These are phyloP conservation scores for Cenchrus purpureus DNA, from an alignment of 176 grass and related monocot species.

Conservation along the genomic window DNA sequence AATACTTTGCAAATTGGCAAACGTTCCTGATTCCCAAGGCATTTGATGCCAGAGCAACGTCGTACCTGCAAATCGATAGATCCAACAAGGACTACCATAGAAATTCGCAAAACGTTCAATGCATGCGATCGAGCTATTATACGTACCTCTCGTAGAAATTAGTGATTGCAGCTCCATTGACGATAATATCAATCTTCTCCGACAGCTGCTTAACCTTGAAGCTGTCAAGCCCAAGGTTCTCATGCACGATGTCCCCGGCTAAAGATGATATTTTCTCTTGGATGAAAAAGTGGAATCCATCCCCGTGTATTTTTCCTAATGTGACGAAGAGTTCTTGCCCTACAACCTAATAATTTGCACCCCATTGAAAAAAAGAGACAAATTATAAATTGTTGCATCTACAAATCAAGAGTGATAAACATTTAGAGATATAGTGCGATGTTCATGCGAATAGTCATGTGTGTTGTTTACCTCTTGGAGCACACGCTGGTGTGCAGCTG, in stretches of 20 bases:
- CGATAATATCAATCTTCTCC: slow-evolving; percentile 46
- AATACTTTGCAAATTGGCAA: slow-evolving; percentile 58
- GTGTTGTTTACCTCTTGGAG: background rate
- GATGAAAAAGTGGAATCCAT: background rate
- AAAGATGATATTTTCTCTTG: slow-evolving; percentile 28
- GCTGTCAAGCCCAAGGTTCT: slow-evolving; percentile 44
- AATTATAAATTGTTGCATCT: too few species aligned
- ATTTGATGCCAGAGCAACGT: slow-evolving; percentile 57
- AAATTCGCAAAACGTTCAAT: too few species aligned
- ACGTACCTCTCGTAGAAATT: slow-evolving; percentile 61
- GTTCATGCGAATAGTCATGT: too few species aligned
- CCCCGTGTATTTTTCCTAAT: background rate
- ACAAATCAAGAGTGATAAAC: too few species aligned
- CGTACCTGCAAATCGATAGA: slow-evolving; percentile 41
- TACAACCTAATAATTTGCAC: background rate
- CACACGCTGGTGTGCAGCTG: slow-evolving; percentile 17
- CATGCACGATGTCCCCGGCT: background rate
- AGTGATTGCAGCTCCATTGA: slow-evolving; percentile 62
- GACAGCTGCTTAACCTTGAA: slow-evolving; percentile 27
- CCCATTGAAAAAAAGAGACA: too few species aligned
- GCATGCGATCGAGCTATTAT: too few species aligned
- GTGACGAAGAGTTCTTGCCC: slow-evolving; percentile 24
- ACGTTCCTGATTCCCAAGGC: slow-evolving; percentile 41
- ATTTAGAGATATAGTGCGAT: too few species aligned
- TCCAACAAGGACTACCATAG: too few species aligned